Base-by-base conservation (phyloP, 768 basidiomycete species). In the Coprinopsis marcescibilis region DNA sequence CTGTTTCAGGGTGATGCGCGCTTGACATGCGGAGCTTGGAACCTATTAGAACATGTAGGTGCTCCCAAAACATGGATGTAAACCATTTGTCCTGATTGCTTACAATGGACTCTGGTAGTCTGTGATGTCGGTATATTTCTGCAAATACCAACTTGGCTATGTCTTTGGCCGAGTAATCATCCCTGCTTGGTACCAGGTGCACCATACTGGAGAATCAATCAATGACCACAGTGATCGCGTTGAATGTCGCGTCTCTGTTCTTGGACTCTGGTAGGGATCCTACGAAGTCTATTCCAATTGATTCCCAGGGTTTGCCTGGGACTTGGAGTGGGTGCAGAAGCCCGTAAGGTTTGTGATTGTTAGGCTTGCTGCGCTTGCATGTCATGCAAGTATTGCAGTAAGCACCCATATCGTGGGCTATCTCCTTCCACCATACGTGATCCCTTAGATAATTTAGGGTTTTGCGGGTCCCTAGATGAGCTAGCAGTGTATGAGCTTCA, bases 401-500 rank as follows among this genome's bases (percentile, higher is more conserved):
- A 0, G 39, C 32, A 0, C 45, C 17, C 0, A 58, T 45, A 24
- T 71, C 66, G 0, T 15, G 3, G 0, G 46, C 52, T 48, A 72
- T 60, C 0, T 55, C 48, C 21, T 61, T 63, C 70, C 71, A 71
- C 67, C 69, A 71, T 2, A 66, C 60, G 20, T 65, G 29, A 19
- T 68, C 57, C 2, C 55, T 29, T 0, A 70, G 53, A 34, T 65
- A 66, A 0, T 34, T n/a, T 0, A 68, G 8, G 0, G 67, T 72
- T 40, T 71, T 72, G 6, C 19, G 15, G 0, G 51, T 14, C 2
- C 68, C 64, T 0, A 73, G 54, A 41, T 71, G 69, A 0, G 67
- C 70, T 15, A 70, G 43, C 0, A 71, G 6, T 1, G 62, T 63
- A 21, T 71, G 71, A 0, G 67, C 69, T 23, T 70, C 66, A 0